Evolutionary conservation across 345 rosid species (phyloP).

Genomic region (Corchorus capsularis): DNA sequence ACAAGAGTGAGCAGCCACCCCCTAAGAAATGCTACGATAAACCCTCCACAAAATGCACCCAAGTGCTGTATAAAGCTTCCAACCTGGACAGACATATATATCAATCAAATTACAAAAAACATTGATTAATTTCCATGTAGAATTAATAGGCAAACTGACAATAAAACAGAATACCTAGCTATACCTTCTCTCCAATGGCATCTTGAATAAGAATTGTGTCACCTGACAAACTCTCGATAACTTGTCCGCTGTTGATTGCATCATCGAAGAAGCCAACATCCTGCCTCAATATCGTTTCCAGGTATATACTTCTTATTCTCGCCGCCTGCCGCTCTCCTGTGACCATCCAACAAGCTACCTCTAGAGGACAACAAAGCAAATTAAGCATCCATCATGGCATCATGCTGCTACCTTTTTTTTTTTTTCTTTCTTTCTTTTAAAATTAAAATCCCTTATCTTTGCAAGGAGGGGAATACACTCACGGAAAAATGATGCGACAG

Average conservation of each 20-base stretch:
- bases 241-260: constrained; percentile 81
- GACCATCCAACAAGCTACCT: constrained; percentile 85
- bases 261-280: constrained; percentile 74
- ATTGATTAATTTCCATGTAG: too few relatives aligned
- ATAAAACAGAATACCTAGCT: neutral
- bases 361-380: constrained; percentile 39
- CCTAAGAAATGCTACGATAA: constrained; percentile 60
- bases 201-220: constrained; percentile 86
- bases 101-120: neutral
- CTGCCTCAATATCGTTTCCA: constrained; percentile 75
- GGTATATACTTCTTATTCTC: constrained; percentile 63
- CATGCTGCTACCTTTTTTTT: too few relatives aligned
- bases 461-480: constrained; percentile 32
- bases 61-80: constrained; percentile 77
- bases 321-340: constrained; percentile 88
- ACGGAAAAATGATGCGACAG: constrained; percentile 68
- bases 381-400: too few relatives aligned
- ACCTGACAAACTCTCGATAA: constrained; percentile 86
- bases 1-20: constrained; percentile 90
- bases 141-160: neutral
- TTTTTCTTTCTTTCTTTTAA: neutral
- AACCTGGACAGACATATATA: constrained; percentile 44
- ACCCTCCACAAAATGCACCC: constrained; percentile 77
- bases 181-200: constrained; percentile 93
- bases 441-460: neutral